These are phyloP conservation scores for Ustilago tritici DNA, from an alignment of 1,284 basidiomycete species.

Conservation along the genomic window DNA sequence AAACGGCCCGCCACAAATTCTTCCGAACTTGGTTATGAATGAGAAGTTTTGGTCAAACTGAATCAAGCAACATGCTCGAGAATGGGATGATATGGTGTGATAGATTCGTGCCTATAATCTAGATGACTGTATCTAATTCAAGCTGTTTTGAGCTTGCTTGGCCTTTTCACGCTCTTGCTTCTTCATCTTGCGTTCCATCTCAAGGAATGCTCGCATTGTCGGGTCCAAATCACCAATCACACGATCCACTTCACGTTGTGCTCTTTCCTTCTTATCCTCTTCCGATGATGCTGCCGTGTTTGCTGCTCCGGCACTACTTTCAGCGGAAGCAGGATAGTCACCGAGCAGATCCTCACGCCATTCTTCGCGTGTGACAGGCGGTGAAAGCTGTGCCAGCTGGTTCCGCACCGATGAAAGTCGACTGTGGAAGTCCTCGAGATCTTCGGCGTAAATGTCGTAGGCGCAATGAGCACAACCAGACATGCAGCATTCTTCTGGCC, in stretches of 20 bases:
- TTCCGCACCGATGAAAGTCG: constrained; percentile 74
- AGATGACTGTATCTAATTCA: background rate
- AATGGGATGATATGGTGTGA: background rate
- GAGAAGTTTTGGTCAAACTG: too few species aligned
- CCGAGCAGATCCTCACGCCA: constrained; percentile 76
- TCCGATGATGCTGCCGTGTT: background rate
- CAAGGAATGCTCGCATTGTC: constrained; percentile 63
- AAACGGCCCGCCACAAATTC: too few species aligned
- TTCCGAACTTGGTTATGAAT: too few species aligned
- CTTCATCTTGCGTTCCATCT: constrained; percentile 64
- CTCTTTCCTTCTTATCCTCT: constrained; percentile 33
- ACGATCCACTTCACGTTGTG: constrained; percentile 51
- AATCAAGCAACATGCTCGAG: background rate
- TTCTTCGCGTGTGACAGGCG: constrained; percentile 73
- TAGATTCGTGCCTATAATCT: background rate
- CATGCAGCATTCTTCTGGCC: constrained; percentile 81
- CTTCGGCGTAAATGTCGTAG: constrained; percentile 85
- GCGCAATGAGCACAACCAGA: constrained; percentile 89
- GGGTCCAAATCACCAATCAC: constrained; percentile 59
- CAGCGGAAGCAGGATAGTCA: constrained; percentile 65
- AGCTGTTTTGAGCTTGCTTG: constrained; percentile 8
- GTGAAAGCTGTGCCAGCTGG: constrained; percentile 73
- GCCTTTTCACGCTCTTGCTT: constrained; percentile 42
- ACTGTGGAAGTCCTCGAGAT: constrained; percentile 77
- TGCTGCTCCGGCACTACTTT: constrained; percentile 4